Evolutionary conservation across 202 grass and related monocot species (phyloP), one percentile per base, ranked within the genome.

Genomic region (Schoenoplectus tabernaemontani): DNA sequence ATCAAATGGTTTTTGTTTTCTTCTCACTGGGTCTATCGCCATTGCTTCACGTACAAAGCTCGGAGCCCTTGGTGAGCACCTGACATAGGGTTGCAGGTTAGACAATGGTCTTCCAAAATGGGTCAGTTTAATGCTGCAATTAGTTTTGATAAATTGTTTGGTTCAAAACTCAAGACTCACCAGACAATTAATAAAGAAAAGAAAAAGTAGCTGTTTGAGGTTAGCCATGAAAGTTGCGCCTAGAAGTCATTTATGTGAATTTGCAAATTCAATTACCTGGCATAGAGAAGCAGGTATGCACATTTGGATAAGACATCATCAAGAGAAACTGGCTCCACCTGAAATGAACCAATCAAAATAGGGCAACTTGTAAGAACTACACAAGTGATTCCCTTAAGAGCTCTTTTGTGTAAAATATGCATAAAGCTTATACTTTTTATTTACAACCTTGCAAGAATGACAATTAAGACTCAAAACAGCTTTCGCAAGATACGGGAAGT

Each of bases 251-350:
- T 4, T 1, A 36, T 71, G 28, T 51, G 11, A 20, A 80, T 65
- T 79, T 87, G 39, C 4, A n/a, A 36, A 54, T 75, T 20, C 47
- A 53, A n/a, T 75, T 89, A 98, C 95, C 95, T 92, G 39, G 95
- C 86, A 87, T 98, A 98, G 61, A 98, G 83, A 76, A 98, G 88
- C 89, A 98, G 87, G 83, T 98, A 98, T 79, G 95, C 91, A 83
- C 88, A 78, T 68, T 89, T 85, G 22, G 86, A 87, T 57, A 90
- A 41, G 78, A 98, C 91, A 7, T 66, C 41, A 43, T 90, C 79
- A 60, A 89, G 56, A 53, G 84, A 78, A 48, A 94, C 87, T 39
- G 57, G 85, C 87, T 87, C 82, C 83, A 98, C 95, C 95, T 98
- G 80, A 67, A 89, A 63, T 69, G 12, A 86, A 54, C 4, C 46